Evolutionary conservation across 108 stramenopile species (phyloP).

Genomic region (Nitzschia sp.): DNA sequence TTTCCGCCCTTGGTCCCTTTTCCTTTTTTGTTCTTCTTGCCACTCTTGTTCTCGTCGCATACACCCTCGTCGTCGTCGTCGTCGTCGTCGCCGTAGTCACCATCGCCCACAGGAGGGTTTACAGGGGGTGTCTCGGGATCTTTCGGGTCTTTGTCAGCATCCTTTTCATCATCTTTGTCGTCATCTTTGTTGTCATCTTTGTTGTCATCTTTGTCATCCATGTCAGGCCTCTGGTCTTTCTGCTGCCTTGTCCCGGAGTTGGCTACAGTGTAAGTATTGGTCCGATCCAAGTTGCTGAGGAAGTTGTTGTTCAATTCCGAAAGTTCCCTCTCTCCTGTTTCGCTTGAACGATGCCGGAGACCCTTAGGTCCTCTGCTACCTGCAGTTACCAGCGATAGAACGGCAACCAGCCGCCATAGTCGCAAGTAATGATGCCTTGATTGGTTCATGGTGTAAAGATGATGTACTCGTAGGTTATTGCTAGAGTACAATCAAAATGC

Average conservation of each 20-base stretch:
- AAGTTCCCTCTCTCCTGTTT: background rate
- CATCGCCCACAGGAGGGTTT: background rate
- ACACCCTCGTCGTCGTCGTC: constrained; percentile 33
- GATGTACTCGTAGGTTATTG: too few species aligned
- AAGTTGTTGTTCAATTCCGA: background rate
- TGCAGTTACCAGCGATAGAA: background rate
- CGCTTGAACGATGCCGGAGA: background rate
- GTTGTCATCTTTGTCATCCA: background rate
- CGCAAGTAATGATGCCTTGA: background rate
- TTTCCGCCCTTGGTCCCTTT: background rate
- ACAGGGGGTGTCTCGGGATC: background rate
- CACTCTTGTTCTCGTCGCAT: constrained; percentile 14
- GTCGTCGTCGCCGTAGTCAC: constrained; percentile 15
- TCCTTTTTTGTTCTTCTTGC: background rate
- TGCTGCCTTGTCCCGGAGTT: background rate
- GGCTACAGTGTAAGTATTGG: background rate
- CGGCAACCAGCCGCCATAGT: background rate
- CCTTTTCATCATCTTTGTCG: background rate
- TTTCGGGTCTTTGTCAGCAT: constrained; percentile 5
- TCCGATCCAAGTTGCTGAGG: background rate
- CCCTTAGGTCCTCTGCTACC: background rate
- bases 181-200: background rate
- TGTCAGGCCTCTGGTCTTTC: background rate
- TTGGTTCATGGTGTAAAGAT: too few species aligned
- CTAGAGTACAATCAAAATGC: too few species aligned